Conservation (phyloP, 345 rosid genomes). For the Pelargonium nanum region DNA sequence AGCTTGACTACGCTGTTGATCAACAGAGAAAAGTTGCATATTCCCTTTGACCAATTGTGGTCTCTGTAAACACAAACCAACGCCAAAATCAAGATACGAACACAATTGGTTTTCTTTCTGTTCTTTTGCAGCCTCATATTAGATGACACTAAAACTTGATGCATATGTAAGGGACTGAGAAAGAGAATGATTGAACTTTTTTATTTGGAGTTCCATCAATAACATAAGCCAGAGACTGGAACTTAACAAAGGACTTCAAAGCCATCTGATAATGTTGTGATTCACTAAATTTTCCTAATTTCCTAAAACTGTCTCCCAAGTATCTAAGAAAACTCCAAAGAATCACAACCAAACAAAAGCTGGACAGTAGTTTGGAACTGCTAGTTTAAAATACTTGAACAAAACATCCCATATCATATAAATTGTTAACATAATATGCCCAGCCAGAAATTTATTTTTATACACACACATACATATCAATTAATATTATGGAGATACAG, state of each 20-base stretch:
- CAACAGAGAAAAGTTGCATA: constrained; percentile 90
- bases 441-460: no score
- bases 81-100: neutral
- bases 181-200: constrained; percentile 7
- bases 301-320: no score
- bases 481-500: neutral
- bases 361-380: no score
- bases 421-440: neutral
- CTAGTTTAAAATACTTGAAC: neutral
- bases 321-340: neutral
- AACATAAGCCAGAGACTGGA: neutral
- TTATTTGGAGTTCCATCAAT: neutral
- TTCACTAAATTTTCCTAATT: no score
- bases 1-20: constrained; percentile 90
- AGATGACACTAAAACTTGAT: neutral
- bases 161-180: constrained; percentile 14
- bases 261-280: no score
- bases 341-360: no score
- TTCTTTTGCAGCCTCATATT: neutral
- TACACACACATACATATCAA: no score
- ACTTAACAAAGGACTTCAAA: neutral
- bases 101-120: neutral
- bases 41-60: constrained; percentile 87
- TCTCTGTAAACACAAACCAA: constrained; percentile 35
- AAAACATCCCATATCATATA: neutral